Evolutionary conservation across 139 green algal species (phyloP), one percentile per base, ranked within the genome.

Genomic region (Marvania coccoides): DNA sequence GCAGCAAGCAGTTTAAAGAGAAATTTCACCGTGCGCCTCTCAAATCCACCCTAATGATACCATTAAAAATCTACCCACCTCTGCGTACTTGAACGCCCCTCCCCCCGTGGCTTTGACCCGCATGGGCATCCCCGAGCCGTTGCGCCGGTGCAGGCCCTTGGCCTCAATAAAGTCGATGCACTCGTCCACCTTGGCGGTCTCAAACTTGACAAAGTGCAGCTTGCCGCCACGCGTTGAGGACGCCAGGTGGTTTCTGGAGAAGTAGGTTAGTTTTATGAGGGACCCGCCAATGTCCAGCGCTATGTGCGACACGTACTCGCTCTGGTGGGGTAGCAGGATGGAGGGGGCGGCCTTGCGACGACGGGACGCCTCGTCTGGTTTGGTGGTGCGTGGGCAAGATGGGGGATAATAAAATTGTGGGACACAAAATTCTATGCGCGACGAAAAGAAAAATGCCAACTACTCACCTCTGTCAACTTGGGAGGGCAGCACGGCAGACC

Each of bases 131-230:
- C 73, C 66, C 5, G 65, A 54, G 38, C 67, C 63, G 26, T 70
- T 77, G 37, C 53, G 53, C 4, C 71, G 74, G 72, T 97, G 93
- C 63, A 98, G 77, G 5, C 85, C 78, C 70, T 97, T 98, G 24
- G 84, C 83, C 64, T 95, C 70, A 39, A 99, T 99, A 80, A 98
- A 99, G 47, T 89, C 79, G 0, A 99, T 74, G 63, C 72, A 87
- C 42, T 96, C 83, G 5, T 92, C 63, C 9, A 99, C 70, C 13
- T 87, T 84, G 3, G 53, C 71, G 0, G 86, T 97, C 77, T 98
- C 91, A 84, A 98, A 99, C 76, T 98, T 98, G 13, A 97, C 89
- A 82, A 99, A 98, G 77, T 99, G 95, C 56, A 98, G 81, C 53
- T 87, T 85, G 12, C 88, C 88, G 58, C 70, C 61, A 24, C 42